These are phyloP conservation scores for Colletotrichum sp. DNA, from an alignment of 2,329 filamentous ascomycete species.

Conservation along the genomic window DNA sequence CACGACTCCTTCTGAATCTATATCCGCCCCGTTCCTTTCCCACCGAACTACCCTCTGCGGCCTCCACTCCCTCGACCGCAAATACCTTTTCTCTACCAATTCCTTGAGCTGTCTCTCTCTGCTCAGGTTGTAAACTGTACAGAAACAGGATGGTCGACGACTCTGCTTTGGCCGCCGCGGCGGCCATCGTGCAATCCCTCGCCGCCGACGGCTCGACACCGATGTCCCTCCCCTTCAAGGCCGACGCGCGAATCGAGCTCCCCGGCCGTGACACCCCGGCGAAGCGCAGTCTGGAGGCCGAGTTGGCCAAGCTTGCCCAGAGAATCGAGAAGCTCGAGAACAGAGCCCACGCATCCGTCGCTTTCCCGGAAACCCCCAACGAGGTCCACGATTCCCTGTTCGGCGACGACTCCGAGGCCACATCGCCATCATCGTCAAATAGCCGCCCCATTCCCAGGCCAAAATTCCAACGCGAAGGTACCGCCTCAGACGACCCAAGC, in stretches of 20 bases:
- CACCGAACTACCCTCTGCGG: background rate
- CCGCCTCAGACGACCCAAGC: slow-evolving; percentile 25
- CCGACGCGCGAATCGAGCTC: slow-evolving; percentile 64
- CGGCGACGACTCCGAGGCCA: slow-evolving; percentile 59
- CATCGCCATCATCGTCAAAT: slow-evolving; percentile 45
- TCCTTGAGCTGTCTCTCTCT: background rate
- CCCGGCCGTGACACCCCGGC: slow-evolving; percentile 78
- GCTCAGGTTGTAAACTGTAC: background rate
- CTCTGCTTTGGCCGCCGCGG: slow-evolving; percentile 57
- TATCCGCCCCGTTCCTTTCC: slow-evolving; percentile 9
- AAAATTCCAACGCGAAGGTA: slow-evolving; percentile 25
- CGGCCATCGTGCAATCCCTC: slow-evolving; percentile 59
- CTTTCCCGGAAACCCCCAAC: slow-evolving; percentile 82
- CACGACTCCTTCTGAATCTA: slow-evolving; percentile 16
- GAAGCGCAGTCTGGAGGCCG: slow-evolving; percentile 81
- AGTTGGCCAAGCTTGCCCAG: slow-evolving; percentile 78
- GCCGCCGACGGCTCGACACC: slow-evolving; percentile 48
- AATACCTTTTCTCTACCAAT: background rate
- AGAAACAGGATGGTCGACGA: slow-evolving; percentile 56
- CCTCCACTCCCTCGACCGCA: background rate
- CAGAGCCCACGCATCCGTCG: slow-evolving; percentile 67
- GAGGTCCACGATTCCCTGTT: slow-evolving; percentile 73
- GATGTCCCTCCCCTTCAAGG: slow-evolving; percentile 43
- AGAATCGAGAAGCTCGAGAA: slow-evolving; percentile 85
- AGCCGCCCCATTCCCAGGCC: slow-evolving; percentile 31